Evolutionary conservation across 1,284 basidiomycete species (phyloP), one percentile per base, ranked within the genome.

Genomic region (Phenoliferia sp.): DNA sequence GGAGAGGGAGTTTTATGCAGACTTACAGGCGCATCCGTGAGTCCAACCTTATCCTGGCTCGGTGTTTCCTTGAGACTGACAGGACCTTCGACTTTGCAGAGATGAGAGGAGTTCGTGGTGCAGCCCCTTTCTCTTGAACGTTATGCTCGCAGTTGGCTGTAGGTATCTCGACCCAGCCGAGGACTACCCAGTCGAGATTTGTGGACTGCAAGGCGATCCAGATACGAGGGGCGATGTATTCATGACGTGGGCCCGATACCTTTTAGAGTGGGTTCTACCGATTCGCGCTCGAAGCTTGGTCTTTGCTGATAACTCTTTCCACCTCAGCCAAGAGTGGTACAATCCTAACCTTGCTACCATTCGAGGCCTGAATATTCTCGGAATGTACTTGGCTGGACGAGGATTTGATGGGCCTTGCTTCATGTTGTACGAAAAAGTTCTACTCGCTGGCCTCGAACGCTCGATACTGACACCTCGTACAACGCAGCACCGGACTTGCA

Each of bases 391-490:
- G 34, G 71, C 69, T 6, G 66, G 68, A 0, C 48, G 71, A 6
- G 71, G 71, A 2, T 72, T 70, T 54, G 71, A 72, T 56, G 70
- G 70, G 1, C 70, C 70, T 0, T 69, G 66, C 29, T 55, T 62
- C 36, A 65, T 72, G 28, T 72, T 72, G n/a, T n/a, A n/a, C n/a
- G n/a, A n/a, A n/a, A n/a, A n/a, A n/a, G n/a, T n/a, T n/a, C n/a
- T n/a, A n/a, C n/a, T n/a, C n/a, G n/a, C n/a, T n/a, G n/a, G n/a
- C n/a, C n/a, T n/a, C n/a, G n/a, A n/a, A n/a, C n/a, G n/a, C n/a
- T n/a, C n/a, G n/a, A n/a, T n/a, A n/a, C n/a, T n/a, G n/a, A n/a
- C n/a, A n/a, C n/a, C n/a, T n/a, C n/a, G n/a, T n/a, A n/a, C n/a
- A n/a, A n/a, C n/a, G n/a, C n/a, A n/a, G n/a, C 29, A 34, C 66